Conservation (phyloP, 2,329 filamentous ascomycete genomes). For the Exserohilum rostratum region DNA sequence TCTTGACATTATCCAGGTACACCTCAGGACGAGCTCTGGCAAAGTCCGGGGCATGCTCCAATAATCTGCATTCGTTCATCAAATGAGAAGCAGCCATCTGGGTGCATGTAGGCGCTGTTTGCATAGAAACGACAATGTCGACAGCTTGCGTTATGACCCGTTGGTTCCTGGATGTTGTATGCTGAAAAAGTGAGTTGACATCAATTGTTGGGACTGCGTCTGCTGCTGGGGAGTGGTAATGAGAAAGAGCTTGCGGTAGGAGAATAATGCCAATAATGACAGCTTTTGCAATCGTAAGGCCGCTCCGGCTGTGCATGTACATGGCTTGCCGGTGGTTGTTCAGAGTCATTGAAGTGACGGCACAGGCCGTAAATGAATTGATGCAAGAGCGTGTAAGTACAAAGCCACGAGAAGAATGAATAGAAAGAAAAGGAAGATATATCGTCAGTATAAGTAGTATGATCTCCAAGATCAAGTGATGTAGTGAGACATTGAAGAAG, state of each 20-base stretch:
- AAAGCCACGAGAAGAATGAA: constrained; percentile 1
- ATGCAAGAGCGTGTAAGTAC: not conserved
- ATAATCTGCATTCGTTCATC: constrained; percentile 59
- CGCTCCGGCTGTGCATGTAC: not conserved
- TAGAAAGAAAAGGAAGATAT: not conserved
- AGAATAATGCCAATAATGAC: not conserved
- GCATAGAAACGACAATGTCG: constrained; percentile 31
- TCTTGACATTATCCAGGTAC: constrained; percentile 52
- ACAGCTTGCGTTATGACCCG: constrained; percentile 32
- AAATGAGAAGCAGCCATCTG: constrained; percentile 59
- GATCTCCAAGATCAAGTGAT: not conserved
- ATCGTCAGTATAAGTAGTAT: not conserved
- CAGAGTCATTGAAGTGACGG: not conserved
- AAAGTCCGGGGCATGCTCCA: constrained; percentile 47
- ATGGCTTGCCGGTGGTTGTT: not conserved
- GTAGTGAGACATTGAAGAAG: constrained; percentile 17
- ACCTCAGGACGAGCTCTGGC: constrained; percentile 33
- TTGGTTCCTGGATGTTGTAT: constrained; percentile 30
- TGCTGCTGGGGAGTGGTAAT: constrained; percentile 24
- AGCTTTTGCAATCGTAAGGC: not conserved
- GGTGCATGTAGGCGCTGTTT: constrained; percentile 53
- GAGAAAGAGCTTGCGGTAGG: constrained; percentile 5
- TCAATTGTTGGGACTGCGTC: constrained; percentile 21
- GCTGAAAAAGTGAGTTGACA: constrained; percentile 27
- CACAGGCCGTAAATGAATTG: not conserved